phyloP scores from a whole-genome alignment of 2,329 filamentous ascomycete species.

The Emergomyces pasteurianus region DNA sequence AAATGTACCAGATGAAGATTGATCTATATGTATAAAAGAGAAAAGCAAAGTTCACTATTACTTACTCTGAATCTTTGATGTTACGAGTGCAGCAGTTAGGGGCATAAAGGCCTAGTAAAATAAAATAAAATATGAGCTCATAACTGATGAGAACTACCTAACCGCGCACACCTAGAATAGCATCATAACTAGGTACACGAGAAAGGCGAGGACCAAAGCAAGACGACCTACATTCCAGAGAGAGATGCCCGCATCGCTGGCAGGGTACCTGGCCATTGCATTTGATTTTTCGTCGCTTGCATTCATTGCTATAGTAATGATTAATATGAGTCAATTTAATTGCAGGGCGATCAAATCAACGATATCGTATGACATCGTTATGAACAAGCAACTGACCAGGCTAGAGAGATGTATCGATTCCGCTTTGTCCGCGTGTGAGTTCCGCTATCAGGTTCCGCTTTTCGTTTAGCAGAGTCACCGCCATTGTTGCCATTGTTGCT shows the following conservation, averaged over 20 bases:
- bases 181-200: not conserved
- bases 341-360: not conserved
- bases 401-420: slow-evolving; percentile 56
- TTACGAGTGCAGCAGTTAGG: slow-evolving; percentile 59
- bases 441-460: slow-evolving; percentile 32
- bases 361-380: not conserved
- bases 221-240: slow-evolving; percentile 40
- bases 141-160: not conserved
- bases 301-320: slow-evolving; percentile 43
- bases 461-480: slow-evolving; percentile 21
- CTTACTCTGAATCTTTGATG: slow-evolving; percentile 76
- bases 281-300: slow-evolving; percentile 56
- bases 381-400: slow-evolving; percentile 39
- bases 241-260: slow-evolving; percentile 52
- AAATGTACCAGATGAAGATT: not conserved
- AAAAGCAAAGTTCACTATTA: not conserved
- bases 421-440: slow-evolving; percentile 47
- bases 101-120: slow-evolving; percentile 43
- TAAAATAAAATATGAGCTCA: not conserved
- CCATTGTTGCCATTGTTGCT: not conserved
- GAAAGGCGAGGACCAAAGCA: not conserved
- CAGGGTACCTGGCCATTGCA: slow-evolving; percentile 56
- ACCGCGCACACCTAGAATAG: not conserved
- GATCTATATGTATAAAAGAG: not conserved
- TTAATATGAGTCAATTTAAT: not conserved